A percentile compares a stretch with the other conserved stretches of the same genome.
phyloP scores from a whole-genome alignment of 352 stramenopile genomes.

The Globisporangium cylindrosporum region DNA sequence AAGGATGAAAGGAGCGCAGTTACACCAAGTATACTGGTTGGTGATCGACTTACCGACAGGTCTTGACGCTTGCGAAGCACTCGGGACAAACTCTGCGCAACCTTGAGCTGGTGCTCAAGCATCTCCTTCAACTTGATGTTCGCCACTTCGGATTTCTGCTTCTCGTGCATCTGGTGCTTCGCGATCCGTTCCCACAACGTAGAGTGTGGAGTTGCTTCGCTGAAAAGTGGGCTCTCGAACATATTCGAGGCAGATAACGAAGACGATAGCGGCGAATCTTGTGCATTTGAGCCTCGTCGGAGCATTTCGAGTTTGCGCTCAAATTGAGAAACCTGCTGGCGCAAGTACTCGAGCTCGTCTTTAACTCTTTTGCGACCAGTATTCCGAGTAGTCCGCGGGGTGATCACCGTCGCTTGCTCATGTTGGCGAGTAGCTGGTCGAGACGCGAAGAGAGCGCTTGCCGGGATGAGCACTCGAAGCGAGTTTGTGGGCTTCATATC shows the following conservation, averaged over 20 bases:
- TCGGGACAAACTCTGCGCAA: not conserved
- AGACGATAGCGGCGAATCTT: not conserved
- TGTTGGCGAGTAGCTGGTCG: not conserved
- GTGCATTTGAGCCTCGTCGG: not conserved
- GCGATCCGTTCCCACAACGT: not conserved
- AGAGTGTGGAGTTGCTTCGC: not conserved
- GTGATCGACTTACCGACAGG: not conserved
- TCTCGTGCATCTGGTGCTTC: not conserved
- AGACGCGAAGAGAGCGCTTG: not conserved
- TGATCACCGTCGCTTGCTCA: not conserved
- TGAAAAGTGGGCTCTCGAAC: not conserved
- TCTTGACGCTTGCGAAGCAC: not conserved
- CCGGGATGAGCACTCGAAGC: slow-evolving; percentile 12
- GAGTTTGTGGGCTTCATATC: not conserved
- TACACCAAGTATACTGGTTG: no score
- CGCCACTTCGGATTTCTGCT: not conserved
- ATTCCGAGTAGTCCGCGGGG: not conserved
- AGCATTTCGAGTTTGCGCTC: slow-evolving; percentile 3
- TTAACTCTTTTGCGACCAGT: not conserved
- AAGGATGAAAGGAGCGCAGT: no score
- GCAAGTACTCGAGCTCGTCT: not conserved
- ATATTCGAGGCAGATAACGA: not conserved
- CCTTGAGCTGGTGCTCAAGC: not conserved
- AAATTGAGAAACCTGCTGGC: not conserved
- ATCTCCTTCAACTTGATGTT: not conserved